Conservation (phyloP, 129 eudicot species). For the Gnaphalium uliginosum region DNA sequence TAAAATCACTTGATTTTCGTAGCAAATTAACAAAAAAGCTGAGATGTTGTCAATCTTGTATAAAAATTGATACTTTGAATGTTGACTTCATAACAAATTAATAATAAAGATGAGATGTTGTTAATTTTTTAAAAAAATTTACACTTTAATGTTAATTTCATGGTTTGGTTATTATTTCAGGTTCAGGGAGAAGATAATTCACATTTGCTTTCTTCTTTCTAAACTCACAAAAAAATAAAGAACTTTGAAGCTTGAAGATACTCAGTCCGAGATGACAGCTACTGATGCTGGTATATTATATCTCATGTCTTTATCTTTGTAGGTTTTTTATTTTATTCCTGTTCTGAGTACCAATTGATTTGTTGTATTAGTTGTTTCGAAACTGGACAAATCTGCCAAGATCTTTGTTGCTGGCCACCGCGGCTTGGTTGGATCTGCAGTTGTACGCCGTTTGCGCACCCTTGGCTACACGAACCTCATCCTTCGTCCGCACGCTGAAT, state of each 20-base stretch:
- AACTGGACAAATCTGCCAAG: slow-evolving; percentile 64
- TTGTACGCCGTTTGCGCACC: slow-evolving; percentile 58
- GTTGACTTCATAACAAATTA: neutral
- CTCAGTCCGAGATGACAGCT: neutral
- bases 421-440: slow-evolving; percentile 92
- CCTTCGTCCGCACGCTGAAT: slow-evolving; percentile 72
- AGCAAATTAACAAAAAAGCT: neutral
- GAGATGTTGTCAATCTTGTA: neutral
- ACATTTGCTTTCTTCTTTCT: neutral
- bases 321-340: neutral
- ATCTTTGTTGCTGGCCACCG: slow-evolving; percentile 97
- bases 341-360: neutral
- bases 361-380: neutral
- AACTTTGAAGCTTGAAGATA: neutral
- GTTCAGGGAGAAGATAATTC: neutral
- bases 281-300: neutral
- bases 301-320: neutral
- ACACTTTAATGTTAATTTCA: neutral
- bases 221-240: neutral
- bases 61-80: neutral
- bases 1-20: neutral
- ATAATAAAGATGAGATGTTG: neutral
- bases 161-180: neutral
- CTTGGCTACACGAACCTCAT: slow-evolving; percentile 73
- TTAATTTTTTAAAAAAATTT: neutral